A percentile compares a stretch with the other conserved stretches of the same genome.
Conservation (phyloP, 305 asterid genomes). For the Nicotiana rustica region DNA sequence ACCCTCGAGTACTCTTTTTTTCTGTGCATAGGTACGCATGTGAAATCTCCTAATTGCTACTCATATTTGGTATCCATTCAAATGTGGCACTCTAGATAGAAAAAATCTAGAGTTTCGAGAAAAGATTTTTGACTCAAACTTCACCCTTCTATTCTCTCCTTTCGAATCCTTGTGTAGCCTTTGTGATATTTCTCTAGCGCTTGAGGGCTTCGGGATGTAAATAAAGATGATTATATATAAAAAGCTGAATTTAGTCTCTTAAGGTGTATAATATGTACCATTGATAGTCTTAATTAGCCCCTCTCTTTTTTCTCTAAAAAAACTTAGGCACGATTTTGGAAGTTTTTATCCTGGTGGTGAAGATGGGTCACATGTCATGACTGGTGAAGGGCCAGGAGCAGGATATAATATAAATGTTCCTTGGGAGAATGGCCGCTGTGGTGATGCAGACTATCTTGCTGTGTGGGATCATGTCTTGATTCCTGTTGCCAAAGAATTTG, state of each 20-base stretch:
- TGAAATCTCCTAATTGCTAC: conserved; percentile 17
- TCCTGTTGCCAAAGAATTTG: conserved; percentile 87
- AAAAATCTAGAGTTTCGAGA: neutral
- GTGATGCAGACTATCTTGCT: conserved; percentile 96
- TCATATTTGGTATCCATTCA: conserved; percentile 11
- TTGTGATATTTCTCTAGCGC: neutral
- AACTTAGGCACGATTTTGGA: conserved; percentile 73
- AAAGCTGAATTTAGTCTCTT: conserved; percentile 23
- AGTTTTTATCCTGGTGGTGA: conserved; percentile 79
- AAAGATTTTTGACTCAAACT: conserved; percentile 7
- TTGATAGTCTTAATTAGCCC: conserved; percentile 31
- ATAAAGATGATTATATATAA: conserved; percentile 29
- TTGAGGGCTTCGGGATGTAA: neutral
- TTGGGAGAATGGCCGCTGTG: conserved; percentile 81
- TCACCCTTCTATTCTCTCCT: neutral
- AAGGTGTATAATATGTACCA: conserved; percentile 32
- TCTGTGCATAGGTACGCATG: conserved; percentile 87
- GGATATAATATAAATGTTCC: conserved; percentile 97
- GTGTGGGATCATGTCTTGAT: conserved; percentile 89
- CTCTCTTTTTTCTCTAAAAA: too few species aligned
- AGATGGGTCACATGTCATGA: conserved; percentile 82
- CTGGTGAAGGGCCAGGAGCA: conserved; percentile 82
- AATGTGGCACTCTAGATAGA: conserved; percentile 18
- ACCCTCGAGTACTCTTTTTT: conserved; percentile 91
- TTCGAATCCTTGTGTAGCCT: neutral